These are phyloP conservation scores for Cicer yamashitae DNA, from an alignment of 306 rosid species.

Conservation along the genomic window DNA sequence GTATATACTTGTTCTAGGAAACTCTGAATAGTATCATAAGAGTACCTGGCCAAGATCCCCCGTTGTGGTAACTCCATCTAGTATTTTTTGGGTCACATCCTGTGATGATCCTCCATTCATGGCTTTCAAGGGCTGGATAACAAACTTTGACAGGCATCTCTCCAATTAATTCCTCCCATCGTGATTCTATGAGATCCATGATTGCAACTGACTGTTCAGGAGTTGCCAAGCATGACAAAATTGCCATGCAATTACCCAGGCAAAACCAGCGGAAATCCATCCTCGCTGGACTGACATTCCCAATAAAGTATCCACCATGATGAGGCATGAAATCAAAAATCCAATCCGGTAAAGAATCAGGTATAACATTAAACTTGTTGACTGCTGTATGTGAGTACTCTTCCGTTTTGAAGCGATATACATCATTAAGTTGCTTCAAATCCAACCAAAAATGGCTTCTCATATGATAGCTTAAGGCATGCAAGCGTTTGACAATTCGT, in stretches of 20 bases:
- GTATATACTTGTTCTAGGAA: neutral
- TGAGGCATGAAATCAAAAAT: constrained; percentile 82
- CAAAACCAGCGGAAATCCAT: constrained; percentile 96
- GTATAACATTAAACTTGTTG: constrained; percentile 89
- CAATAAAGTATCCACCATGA: constrained; percentile 84
- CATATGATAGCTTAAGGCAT: constrained; percentile 85
- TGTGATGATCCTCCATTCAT: constrained; percentile 75
- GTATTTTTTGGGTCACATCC: constrained; percentile 90
- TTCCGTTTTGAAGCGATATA: constrained; percentile 89
- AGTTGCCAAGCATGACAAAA: constrained; percentile 87
- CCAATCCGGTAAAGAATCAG: constrained; percentile 95
- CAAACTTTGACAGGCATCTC: constrained; percentile 90
- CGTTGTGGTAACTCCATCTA: constrained; percentile 93
- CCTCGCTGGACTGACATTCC: constrained; percentile 91
- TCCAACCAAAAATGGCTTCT: constrained; percentile 91
- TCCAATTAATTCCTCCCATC: constrained; percentile 85
- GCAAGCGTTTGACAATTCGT: constrained; percentile 71
- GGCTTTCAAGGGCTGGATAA: constrained; percentile 84
- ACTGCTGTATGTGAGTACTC: constrained; percentile 94
- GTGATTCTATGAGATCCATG: constrained; percentile 90
- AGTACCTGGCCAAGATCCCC: constrained; percentile 95
- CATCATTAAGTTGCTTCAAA: constrained; percentile 83
- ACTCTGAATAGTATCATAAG: constrained; percentile 26
- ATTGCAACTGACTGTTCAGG: constrained; percentile 83
- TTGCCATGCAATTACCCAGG: constrained; percentile 86